Base-by-base conservation (phyloP, 2,329 filamentous ascomycete species). In the Hymenoscyphus repandus region DNA sequence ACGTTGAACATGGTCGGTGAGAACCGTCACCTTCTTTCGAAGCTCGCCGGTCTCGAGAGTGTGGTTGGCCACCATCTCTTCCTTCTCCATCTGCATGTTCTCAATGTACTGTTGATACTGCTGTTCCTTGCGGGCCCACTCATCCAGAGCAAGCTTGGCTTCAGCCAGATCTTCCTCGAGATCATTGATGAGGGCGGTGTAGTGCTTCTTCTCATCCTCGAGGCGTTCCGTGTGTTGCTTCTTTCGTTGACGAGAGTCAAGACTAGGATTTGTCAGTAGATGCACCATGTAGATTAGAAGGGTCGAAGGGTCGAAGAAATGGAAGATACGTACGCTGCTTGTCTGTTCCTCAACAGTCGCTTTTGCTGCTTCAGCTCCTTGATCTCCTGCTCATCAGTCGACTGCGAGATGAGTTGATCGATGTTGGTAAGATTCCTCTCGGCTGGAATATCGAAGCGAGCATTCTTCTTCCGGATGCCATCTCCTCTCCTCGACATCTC, bases 291-390 rank as follows among this genome's bases (percentile, higher is more conserved):
- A n/a, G n/a, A n/a, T n/a, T n/a, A n/a, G n/a, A n/a, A n/a, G n/a
- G n/a, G n/a, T 33, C 55, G 27, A 45, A 53, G 54, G 51, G 9
- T 34, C 10, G 34, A 46, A 17, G 27, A 20, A 15, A 13, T 2
- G 33, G 13, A n/a, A 41, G 56, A 62, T 56, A 80, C 87, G 76
- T 83, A 96, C 90, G 93, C 93, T 71, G 93, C 93, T 74, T 97
- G 92, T 65, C 93, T 84, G 73, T 99, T 99, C 65, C 93, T 82
- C 57, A 99, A 77, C 55, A 99, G 77, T 54, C 93, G 85, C 78
- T 97, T 97, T 71, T 96, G 93, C 69, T 96, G 90, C 80, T 99
- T 99, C 64, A 99, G 79, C 73, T 97, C 91, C 78, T 96, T 97
- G 74, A 96, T 88, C 74, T 95, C 86, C 59, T 93, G 84, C 65